Conservation (phyloP, 345 rosid genomes). For the Syzygium oleosum region DNA sequence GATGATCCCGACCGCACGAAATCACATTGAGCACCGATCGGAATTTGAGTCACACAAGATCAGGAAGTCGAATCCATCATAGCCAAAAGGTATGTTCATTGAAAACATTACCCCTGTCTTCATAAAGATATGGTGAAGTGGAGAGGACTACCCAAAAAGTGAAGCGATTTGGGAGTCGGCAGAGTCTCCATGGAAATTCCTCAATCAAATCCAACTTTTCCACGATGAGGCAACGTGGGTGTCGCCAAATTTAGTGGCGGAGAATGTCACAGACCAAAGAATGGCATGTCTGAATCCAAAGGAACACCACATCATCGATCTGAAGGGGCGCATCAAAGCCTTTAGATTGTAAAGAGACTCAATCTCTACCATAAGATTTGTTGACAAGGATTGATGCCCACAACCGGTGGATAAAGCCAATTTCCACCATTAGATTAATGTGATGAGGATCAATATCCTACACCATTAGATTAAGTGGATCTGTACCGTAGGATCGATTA, state of each 20-base stretch:
- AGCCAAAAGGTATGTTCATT: too few relatives aligned
- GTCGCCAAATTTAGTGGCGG: background rate
- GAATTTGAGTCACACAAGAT: background rate
- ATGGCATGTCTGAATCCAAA: too few relatives aligned
- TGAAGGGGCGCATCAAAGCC: too few relatives aligned
- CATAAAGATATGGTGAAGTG: background rate
- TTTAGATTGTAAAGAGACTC: too few relatives aligned
- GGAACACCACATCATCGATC: too few relatives aligned
- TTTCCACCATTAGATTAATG: too few relatives aligned
- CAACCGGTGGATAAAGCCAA: too few relatives aligned
- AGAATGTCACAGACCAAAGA: background rate
- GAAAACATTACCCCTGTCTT: background rate
- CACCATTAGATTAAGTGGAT: too few relatives aligned
- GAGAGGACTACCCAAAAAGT: background rate
- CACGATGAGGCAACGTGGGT: background rate
- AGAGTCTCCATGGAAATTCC: background rate
- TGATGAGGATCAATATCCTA: too few relatives aligned
- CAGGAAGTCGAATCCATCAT: background rate
- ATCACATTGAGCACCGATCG: background rate
- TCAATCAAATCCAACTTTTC: background rate
- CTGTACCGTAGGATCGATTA: too few relatives aligned
- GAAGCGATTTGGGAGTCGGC: background rate
- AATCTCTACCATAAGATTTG: too few relatives aligned
- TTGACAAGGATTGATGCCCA: too few relatives aligned
- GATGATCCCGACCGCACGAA: background rate